Percentiles rank a stretch among this genome's conserved stretches.
Conservation (phyloP, 257 asterid genomes). For the Solanum ossicruentum region DNA sequence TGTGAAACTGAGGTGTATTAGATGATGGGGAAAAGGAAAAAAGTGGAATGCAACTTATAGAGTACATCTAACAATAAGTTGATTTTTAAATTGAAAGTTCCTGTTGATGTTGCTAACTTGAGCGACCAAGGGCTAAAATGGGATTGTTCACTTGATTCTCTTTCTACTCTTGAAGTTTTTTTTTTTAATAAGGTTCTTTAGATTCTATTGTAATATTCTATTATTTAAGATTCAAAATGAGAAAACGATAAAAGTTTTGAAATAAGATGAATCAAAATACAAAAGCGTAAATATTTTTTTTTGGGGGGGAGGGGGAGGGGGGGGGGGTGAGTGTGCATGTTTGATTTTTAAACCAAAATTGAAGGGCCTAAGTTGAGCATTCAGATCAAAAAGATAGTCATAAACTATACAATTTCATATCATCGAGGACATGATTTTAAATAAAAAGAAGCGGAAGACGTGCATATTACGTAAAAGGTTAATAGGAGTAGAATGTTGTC, state of each 20-base stretch:
- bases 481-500: too few relatives aligned
- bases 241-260: neutral
- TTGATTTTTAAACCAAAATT: too few relatives aligned
- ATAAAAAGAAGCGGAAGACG: too few relatives aligned
- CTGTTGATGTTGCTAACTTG: neutral
- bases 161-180: neutral
- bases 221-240: neutral
- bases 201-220: neutral
- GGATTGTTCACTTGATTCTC: neutral
- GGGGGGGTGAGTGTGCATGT: neutral
- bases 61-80: neutral
- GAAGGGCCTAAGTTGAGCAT: neutral
- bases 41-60: neutral
- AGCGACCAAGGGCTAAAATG: neutral
- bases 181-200: neutral
- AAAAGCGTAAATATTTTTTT: too few relatives aligned
- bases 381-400: neutral
- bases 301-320: too few relatives aligned
- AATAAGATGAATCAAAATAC: neutral
- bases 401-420: too few relatives aligned
- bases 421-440: too few relatives aligned
- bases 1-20: neutral
- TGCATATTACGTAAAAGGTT: too few relatives aligned
- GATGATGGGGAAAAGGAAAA: neutral
- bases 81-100: neutral